Evolutionary conservation across 495 filamentous ascomycete genomes (phyloP).

Genomic region (Neohortaea acidophila): DNA sequence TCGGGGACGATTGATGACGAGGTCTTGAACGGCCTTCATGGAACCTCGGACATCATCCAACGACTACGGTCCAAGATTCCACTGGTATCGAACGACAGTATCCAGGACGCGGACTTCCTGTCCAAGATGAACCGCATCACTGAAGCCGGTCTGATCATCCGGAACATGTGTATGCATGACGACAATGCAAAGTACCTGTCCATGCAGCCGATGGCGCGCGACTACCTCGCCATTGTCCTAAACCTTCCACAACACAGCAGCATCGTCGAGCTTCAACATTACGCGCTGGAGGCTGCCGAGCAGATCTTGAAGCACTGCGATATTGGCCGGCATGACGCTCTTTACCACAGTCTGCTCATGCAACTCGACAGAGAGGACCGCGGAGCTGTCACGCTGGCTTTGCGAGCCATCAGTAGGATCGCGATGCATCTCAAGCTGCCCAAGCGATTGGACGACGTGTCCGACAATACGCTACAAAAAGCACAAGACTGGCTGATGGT

Average conservation of each 20-base stretch:
- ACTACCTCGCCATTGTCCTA: constrained; percentile 66
- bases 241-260: constrained; percentile 60
- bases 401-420: constrained; percentile 75
- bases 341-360: constrained; percentile 59
- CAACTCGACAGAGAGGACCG: constrained; percentile 64
- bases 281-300: constrained; percentile 84
- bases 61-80: constrained; percentile 39
- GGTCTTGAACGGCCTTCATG: constrained; percentile 58
- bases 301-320: constrained; percentile 67
- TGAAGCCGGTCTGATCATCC: constrained; percentile 72
- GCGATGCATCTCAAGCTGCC: constrained; percentile 66
- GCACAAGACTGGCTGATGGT: constrained; percentile 69
- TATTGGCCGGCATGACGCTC: constrained; percentile 53
- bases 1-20: constrained; percentile 31
- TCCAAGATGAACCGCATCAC: constrained; percentile 56
- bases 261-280: constrained; percentile 76
- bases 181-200: constrained; percentile 80
- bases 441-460: constrained; percentile 61
- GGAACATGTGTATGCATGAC: constrained; percentile 81
- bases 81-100: constrained; percentile 44
- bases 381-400: constrained; percentile 67
- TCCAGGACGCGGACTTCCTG: constrained; percentile 56
- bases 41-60: constrained; percentile 59
- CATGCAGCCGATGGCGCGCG: constrained; percentile 53
- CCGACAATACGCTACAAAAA: constrained; percentile 44